Conservation (phyloP, 257 asterid genomes). For the Penstemon barbatus region DNA sequence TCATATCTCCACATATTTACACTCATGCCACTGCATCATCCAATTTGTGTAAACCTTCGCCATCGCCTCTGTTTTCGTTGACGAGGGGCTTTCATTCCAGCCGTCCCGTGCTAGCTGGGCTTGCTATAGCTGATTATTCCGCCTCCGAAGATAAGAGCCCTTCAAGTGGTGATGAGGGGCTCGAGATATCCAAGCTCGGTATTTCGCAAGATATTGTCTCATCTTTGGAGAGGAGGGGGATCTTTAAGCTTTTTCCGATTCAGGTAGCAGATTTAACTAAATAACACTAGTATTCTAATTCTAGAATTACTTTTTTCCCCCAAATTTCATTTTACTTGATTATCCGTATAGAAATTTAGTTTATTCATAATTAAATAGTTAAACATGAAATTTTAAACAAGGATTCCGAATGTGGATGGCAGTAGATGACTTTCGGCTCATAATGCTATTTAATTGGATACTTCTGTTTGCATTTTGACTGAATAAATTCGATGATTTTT, state of each 20-base stretch:
- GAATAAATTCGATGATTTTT: neutral
- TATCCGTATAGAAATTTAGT: too few species aligned
- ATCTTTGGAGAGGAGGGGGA: constrained; percentile 65
- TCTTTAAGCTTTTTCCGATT: constrained; percentile 84
- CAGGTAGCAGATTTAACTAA: constrained; percentile 49
- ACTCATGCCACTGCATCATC: constrained; percentile 16
- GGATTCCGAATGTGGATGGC: neutral
- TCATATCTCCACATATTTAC: constrained; percentile 19
- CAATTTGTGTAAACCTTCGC: constrained; percentile 7
- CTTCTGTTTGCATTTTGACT: neutral
- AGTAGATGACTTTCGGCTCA: neutral
- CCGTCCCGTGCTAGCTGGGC: constrained; percentile 40
- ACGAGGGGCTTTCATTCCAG: constrained; percentile 55
- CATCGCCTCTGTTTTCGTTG: constrained; percentile 17
- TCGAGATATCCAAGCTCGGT: constrained; percentile 85
- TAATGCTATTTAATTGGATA: neutral
- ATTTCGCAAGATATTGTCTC: constrained; percentile 62
- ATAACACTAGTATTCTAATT: neutral
- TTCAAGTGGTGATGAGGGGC: constrained; percentile 64
- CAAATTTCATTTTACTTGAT: neutral
- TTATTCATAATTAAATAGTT: too few species aligned
- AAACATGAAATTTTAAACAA: constrained; percentile 3
- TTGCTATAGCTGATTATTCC: constrained; percentile 63
- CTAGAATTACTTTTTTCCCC: neutral
- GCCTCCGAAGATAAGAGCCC: constrained; percentile 47